Percentiles rank a stretch among this genome's conserved stretches.
phyloP scores from a whole-genome alignment of 202 grass and related monocot species.

The Sporobolus alterniflorus region DNA sequence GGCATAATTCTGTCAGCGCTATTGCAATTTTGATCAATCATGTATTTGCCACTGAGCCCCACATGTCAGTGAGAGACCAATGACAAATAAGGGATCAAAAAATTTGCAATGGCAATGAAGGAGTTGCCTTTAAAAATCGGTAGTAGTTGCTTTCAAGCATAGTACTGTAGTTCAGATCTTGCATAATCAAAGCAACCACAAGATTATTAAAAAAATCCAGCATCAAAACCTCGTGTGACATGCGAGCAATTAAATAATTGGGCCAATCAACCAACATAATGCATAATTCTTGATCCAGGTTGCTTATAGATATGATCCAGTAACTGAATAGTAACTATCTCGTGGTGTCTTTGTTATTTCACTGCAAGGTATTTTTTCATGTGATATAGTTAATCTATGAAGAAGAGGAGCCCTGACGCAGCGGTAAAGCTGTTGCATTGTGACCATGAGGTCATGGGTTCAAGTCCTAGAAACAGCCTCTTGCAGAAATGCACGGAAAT shows the following conservation, averaged over 20 bases:
- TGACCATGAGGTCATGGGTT: too few species aligned
- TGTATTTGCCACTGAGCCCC: too few species aligned
- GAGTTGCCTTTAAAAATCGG: constrained; percentile 28
- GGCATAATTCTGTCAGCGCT: too few species aligned
- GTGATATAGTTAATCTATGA: neutral
- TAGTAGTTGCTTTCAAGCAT: constrained; percentile 1
- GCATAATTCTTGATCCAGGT: neutral
- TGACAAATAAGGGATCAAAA: too few species aligned
- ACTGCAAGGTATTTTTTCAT: neutral
- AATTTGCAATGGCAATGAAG: too few species aligned
- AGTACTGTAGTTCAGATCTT: constrained; percentile 20
- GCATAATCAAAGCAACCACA: neutral
- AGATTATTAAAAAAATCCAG: constrained; percentile 4
- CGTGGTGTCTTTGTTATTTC: neutral
- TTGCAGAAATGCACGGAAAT: too few species aligned
- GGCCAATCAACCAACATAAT: neutral
- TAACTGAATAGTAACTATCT: neutral
- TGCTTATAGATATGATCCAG: constrained; percentile 18
- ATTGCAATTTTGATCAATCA: too few species aligned
- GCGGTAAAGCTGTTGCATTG: too few species aligned
- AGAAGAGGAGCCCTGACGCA: too few species aligned
- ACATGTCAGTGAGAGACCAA: too few species aligned
- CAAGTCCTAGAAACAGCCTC: too few species aligned
- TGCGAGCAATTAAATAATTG: constrained; percentile 20
- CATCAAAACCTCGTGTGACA: neutral